A percentile compares a stretch with the other conserved stretches of the same genome.
Evolutionary conservation across 108 stramenopile species (phyloP).

Genomic region (Licmophora abbreviata): DNA sequence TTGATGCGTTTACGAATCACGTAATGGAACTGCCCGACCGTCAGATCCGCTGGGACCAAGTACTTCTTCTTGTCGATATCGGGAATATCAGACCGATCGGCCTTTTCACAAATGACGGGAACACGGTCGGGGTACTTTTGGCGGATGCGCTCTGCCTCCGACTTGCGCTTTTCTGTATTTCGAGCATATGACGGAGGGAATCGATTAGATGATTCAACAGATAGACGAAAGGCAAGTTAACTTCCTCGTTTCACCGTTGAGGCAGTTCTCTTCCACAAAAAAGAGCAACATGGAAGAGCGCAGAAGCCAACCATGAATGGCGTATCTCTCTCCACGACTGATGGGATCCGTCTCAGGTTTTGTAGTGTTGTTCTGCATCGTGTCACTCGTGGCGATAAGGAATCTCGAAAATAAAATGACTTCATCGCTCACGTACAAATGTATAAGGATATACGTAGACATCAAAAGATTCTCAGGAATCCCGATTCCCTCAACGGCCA

Average conservation of each 20-base stretch:
- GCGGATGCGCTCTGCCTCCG: conserved; percentile 87
- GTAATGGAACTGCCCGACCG: conserved; percentile 97
- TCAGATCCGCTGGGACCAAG: conserved; percentile 92
- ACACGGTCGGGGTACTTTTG: conserved; percentile 97
- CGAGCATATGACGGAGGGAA: too few species aligned
- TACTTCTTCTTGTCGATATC: conserved; percentile 99
- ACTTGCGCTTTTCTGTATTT: conserved; percentile 76
- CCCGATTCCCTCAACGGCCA: not conserved
- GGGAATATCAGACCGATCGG: conserved; percentile 91
- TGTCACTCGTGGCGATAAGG: too few species aligned
- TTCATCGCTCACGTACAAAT: not conserved
- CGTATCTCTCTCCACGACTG: too few species aligned
- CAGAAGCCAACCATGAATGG: too few species aligned
- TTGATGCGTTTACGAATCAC: conserved; percentile 98
- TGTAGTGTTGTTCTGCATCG: too few species aligned
- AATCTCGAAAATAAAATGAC: too few species aligned
- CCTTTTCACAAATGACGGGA: conserved; percentile 98
- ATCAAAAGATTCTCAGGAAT: not conserved
- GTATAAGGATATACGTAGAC: not conserved
- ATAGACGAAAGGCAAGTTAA: too few species aligned
- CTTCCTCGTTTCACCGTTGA: too few species aligned
- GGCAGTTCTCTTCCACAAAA: too few species aligned
- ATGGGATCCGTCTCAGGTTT: too few species aligned
- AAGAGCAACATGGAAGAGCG: too few species aligned
- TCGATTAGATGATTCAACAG: too few species aligned